Evolutionary conservation across 2,329 filamentous ascomycete genomes (phyloP).

Genomic region (Ilyonectria sp.): DNA sequence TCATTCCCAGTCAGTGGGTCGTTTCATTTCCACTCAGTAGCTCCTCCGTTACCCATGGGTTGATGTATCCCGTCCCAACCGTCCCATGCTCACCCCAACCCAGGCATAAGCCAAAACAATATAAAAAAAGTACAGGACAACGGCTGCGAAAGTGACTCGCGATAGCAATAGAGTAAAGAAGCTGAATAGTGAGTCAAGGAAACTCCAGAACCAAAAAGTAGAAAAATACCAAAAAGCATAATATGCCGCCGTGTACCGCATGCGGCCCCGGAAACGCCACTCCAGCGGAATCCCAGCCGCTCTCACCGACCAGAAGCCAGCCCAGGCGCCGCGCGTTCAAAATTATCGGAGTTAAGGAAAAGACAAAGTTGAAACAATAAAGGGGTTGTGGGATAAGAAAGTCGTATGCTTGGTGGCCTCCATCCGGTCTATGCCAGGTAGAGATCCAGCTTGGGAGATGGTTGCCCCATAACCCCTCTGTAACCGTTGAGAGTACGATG

Average conservation of each 20-base stretch:
- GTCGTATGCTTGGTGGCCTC: slow-evolving; percentile 29
- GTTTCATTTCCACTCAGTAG: slow-evolving; percentile 24
- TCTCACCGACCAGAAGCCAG: slow-evolving; percentile 57
- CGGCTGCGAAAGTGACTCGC: slow-evolving; percentile 6
- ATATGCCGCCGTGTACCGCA: slow-evolving; percentile 25
- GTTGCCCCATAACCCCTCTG: not conserved
- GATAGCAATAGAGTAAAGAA: slow-evolving; percentile 9
- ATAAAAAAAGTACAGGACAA: slow-evolving; percentile 20
- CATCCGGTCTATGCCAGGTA: slow-evolving; percentile 2
- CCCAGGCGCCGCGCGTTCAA: slow-evolving; percentile 49
- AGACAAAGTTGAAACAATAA: slow-evolving; percentile 30
- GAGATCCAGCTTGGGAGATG: not conserved
- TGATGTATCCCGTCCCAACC: slow-evolving; percentile 17
- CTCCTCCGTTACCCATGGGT: slow-evolving; percentile 30
- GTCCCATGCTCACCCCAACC: slow-evolving; percentile 16
- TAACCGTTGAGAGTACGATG: slow-evolving; percentile 29
- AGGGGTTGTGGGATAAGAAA: slow-evolving; percentile 26
- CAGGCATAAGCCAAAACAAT: slow-evolving; percentile 16
- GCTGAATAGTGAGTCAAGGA: slow-evolving; percentile 7
- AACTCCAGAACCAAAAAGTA: slow-evolving; percentile 16
- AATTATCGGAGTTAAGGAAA: slow-evolving; percentile 31
- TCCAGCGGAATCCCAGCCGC: slow-evolving; percentile 52
- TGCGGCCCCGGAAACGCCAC: slow-evolving; percentile 43
- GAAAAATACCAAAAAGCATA: slow-evolving; percentile 18
- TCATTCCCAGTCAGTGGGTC: slow-evolving; percentile 27